Conservation (phyloP, 2,329 filamentous ascomycete genomes). For the Blastomyces gilchristii region DNA sequence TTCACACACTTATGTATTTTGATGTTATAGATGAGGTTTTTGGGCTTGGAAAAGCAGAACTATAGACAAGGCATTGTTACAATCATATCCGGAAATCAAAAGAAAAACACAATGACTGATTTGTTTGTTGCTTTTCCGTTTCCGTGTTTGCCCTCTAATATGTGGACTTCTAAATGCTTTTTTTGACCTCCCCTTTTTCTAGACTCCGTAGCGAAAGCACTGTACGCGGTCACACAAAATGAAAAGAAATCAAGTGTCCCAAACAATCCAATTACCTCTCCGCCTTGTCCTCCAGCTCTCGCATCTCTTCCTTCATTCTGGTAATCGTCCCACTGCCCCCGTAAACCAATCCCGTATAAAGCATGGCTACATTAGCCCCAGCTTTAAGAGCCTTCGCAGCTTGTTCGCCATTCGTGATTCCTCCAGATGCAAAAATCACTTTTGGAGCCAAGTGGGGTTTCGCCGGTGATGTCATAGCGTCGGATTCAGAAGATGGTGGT, state of each 20-base stretch:
- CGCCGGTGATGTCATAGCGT: conserved; percentile 14
- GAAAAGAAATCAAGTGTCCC: background rate
- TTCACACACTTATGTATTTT: background rate
- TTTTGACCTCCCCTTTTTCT: background rate
- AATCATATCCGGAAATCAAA: background rate
- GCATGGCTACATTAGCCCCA: conserved; percentile 80
- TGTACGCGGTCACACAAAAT: background rate
- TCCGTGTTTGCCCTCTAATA: no score
- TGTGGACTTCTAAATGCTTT: background rate
- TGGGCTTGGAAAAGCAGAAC: background rate
- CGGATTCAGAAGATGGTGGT: conserved; percentile 10
- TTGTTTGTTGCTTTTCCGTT: background rate
- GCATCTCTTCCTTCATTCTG: conserved; percentile 40
- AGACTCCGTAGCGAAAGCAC: background rate
- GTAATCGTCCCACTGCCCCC: conserved; percentile 53
- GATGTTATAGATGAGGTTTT: background rate
- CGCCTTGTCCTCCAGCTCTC: conserved; percentile 24
- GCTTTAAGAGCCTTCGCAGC: conserved; percentile 73
- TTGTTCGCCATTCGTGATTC: conserved; percentile 80
- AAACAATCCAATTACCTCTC: conserved; percentile 4
- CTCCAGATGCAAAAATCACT: conserved; percentile 86
- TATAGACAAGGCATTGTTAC: background rate
- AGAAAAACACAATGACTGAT: background rate
- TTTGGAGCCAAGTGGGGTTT: conserved; percentile 40
- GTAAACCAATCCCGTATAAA: conserved; percentile 70